Base-by-base conservation (phyloP, 352 stramenopile species). In the Phytophthora vignae region DNA sequence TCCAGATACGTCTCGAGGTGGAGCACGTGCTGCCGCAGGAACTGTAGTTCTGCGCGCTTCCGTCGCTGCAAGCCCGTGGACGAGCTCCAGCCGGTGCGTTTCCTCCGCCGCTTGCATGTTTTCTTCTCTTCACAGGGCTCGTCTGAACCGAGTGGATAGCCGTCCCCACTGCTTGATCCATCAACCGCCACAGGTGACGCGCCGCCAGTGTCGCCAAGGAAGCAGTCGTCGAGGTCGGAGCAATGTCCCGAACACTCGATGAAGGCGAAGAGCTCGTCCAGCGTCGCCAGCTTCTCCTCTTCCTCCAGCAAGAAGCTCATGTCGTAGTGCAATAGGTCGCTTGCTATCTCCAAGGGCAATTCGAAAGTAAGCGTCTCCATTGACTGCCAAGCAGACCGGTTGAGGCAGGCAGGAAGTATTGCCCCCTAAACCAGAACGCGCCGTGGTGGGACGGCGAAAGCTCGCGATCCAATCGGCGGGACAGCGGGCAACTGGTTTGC, bases 301-400 rank as follows among this genome's bases (percentile, higher is more conserved):
- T 57, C 58, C 15, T 62, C 50, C 1, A 29, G 29, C 49, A 69
- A 50, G 53, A 69, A 80, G 58, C 53, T 76, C 72, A 79, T 79
- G 17, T 14, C n/a, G 15, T 21, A 29, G 25, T 29, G 4, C 2
- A 4, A 5, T 29, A 44, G 42, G 15, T 15, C 42, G 14, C 29
- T 38, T 56, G 40, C 44, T 19, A 4, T 60, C 21, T 36, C 15
- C 25, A 3, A n/a, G n/a, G 46, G 14, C 46, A 60, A 46, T 60
- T 58, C 21, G 8, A 65, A 71, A 59, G n/a, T 64, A 64, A 57
- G 19, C 22, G 62, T 63, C n/a, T 29, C 27, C 38, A 62, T 31
- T 17, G 42, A 55, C 15, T 21, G 10, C 38, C 40, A 12, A 60
- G 25, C 25, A 29, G 25, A 29, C 25, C 25, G 25, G 25, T 29